A percentile compares a stretch with the other conserved stretches of the same genome.
Conservation (phyloP, 192 early-diverging fungal species). For the Ambispora gerdemannii region DNA sequence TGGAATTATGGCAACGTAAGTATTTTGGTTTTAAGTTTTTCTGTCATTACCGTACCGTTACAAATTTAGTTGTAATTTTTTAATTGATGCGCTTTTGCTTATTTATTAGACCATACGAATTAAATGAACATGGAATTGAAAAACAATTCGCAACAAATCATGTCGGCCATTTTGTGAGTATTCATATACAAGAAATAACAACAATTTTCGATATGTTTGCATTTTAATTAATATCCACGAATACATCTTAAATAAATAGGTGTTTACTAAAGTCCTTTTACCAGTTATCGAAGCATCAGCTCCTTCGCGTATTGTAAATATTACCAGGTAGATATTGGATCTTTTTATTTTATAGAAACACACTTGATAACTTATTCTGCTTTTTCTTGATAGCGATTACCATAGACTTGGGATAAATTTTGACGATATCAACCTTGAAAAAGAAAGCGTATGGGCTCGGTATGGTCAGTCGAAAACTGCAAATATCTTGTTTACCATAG, state of each 20-base stretch:
- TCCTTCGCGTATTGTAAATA: conserved; percentile 50
- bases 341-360: too few relatives aligned
- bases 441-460: conserved; percentile 24
- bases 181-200: background rate
- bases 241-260: background rate
- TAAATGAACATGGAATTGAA: conserved; percentile 43
- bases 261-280: conserved; percentile 39
- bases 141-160: conserved; percentile 49
- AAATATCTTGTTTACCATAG: conserved; percentile 50
- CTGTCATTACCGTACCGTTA: too few relatives aligned
- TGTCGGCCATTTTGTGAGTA: conserved; percentile 37
- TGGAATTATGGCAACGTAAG: conserved; percentile 33
- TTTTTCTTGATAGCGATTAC: conserved; percentile 35
- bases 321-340: conserved; percentile 40
- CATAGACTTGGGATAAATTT: conserved; percentile 42
- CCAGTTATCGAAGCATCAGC: conserved; percentile 39
- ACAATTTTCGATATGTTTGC: background rate
- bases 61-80: too few relatives aligned
- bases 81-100: too few relatives aligned
- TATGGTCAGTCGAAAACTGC: conserved; percentile 58
- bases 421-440: conserved; percentile 39
- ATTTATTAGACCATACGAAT: conserved; percentile 28
- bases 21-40: background rate
- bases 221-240: background rate
- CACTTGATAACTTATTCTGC: background rate